Base-by-base conservation (phyloP, 2,329 filamentous ascomycete species). In the Leptodontidium sp. region DNA sequence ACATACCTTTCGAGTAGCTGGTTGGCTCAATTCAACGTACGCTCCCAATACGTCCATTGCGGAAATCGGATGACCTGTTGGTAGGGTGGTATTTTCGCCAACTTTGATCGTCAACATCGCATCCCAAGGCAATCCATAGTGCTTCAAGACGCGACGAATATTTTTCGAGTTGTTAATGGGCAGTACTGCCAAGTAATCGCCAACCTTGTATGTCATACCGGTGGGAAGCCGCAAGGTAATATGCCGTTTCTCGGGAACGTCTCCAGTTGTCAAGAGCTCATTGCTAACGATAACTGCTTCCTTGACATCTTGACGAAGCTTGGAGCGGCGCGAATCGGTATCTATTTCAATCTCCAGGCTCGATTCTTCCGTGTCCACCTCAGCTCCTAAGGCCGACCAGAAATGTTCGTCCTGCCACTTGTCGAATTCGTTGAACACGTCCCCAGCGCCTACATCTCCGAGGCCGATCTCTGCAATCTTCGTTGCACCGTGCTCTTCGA, bases 361-460 rank as follows among this genome's bases (percentile, higher is more conserved):
- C 12, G 63, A 21, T 50, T 74, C 73, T 55, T 71, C 69, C n/a
- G 63, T 64, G 3, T 52, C 21, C 32, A 71, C 69, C 1, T 21
- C 53, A 9, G 69, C 70, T 24, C 71, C 71, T 12, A 77, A 59
- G 15, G 66, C 70, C 2, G 82, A 66, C 86, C 86, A 88, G 61
- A 88, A 80, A 1, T 80, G 77, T 0, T 84, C 82, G 70, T 92
- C 89, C 70, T 89, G 85, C 91, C 91, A 93, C 11, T 80, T 80
- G 72, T 93, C 90, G 71, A 93, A 90, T 66, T 89, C 87, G 66
- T 85, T 86, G 72, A 92, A 91, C 81, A 92, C 89, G 74, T 92
- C 88, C n/a, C 88, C 66, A 29, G 40, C 64, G 35, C 64, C 66
- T 24, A 67, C 69, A 63, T 71, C 66, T 1, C 57, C 65, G 21